Evolutionary conservation across 2,329 filamentous ascomycete genomes (phyloP).

Genomic region (Venturiaceae sp.): DNA sequence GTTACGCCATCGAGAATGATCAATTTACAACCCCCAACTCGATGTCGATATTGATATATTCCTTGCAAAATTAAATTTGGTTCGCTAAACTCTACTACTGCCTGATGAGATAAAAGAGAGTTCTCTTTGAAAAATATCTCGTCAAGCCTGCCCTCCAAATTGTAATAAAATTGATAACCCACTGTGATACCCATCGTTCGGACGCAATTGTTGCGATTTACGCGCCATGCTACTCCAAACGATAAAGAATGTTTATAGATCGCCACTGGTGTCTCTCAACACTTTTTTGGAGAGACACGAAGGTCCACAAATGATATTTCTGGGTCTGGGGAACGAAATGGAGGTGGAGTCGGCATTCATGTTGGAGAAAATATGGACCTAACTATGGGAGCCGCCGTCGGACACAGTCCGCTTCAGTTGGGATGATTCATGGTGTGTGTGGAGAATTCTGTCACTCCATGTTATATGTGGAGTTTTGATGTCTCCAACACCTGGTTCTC

Average conservation of each 20-base stretch:
- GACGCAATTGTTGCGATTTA: not conserved
- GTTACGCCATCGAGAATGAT: no score
- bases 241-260: not conserved
- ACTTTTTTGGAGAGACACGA: not conserved
- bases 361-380: not conserved
- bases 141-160: no score
- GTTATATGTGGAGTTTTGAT: not conserved
- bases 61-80: no score
- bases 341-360: not conserved
- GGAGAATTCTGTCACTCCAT: not conserved
- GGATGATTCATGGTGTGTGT: not conserved
- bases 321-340: not conserved
- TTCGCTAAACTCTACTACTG: no score
- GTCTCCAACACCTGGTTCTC: not conserved
- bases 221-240: not conserved
- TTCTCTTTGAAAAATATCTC: no score
- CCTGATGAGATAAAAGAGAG: no score
- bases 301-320: not conserved
- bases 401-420: not conserved
- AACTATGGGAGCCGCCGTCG: not conserved
- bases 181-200: no score
- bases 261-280: slow-evolving; percentile 2
- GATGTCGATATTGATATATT: no score
- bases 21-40: no score
- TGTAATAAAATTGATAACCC: no score